Conservation (phyloP, 495 filamentous ascomycete species). For the Aspergillus ostianus region DNA sequence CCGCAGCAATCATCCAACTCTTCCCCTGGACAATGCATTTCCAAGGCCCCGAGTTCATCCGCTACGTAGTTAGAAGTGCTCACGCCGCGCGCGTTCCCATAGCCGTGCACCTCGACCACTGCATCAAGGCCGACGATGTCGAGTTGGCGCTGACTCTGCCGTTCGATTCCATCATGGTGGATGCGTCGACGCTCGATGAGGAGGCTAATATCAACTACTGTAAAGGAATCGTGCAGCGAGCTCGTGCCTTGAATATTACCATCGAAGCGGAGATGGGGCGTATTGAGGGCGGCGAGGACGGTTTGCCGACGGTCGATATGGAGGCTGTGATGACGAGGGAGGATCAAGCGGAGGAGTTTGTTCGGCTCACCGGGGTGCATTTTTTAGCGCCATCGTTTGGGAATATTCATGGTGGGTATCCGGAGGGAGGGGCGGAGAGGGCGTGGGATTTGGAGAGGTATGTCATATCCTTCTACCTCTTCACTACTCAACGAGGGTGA, state of each 20-base stretch:
- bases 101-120: conserved; percentile 64
- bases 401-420: conserved; percentile 71
- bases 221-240: conserved; percentile 57
- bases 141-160: conserved; percentile 52
- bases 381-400: conserved; percentile 73
- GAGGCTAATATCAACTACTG: conserved; percentile 68
- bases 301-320: conserved; percentile 62
- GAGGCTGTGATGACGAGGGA: conserved; percentile 65
- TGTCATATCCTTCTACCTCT: neutral
- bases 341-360: conserved; percentile 63
- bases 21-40: conserved; percentile 74
- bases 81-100: conserved; percentile 59
- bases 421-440: conserved; percentile 49
- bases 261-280: conserved; percentile 69
- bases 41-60: conserved; percentile 48
- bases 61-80: conserved; percentile 51
- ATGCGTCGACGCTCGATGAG: conserved; percentile 67
- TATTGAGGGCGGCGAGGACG: conserved; percentile 53
- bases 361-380: conserved; percentile 61
- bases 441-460: conserved; percentile 59
- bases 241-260: conserved; percentile 62
- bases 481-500: neutral
- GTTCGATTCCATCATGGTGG: conserved; percentile 70
- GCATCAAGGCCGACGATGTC: conserved; percentile 57
- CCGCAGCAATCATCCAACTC: conserved; percentile 67